Base-by-base conservation (phyloP, 78 protist species). In the Speleostelium caveatum region DNA sequence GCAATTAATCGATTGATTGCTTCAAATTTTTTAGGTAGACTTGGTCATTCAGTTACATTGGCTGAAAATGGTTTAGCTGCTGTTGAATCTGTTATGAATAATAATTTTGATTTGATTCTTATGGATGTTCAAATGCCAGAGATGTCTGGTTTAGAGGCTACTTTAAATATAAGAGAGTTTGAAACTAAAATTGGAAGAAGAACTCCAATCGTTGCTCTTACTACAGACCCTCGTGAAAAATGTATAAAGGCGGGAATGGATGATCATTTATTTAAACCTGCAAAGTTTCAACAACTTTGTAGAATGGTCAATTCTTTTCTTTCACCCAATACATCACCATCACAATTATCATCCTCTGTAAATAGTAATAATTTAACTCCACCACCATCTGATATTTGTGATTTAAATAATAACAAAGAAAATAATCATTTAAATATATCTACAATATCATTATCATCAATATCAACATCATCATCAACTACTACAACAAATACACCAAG, bases 61-160 rank as follows among this genome's bases (percentile, higher is more conserved):
- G 90, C 78, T 19, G 73, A 83, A 38, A 69, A 83, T 83, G 90
- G 90, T 19, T 28, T 59, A 42, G 62, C 67, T 22, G 90, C 90
- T 22, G 53, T 58, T 17, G 55, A 83, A 12, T 38, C 24, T 0
- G 78, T 49, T 14, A 32, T 17, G 3, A n/a, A 12, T 3, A 35
- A 83, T n/a, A 28, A 30, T 8, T 83, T 30, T 26, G 90, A 83
- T 32, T 59, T 83, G 6, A 83, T 83, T 22, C 28, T 83, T 22
- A 83, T 83, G 90, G 90, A 83, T 32, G 90, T 83, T 16, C 45
- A 83, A 7, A 83, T 83, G 90, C 78, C 77, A 26, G 45, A 38
- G 14, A 83, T 83, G 90, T 49, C 28, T 39, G 90, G 90, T 21
- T 39, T 53, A 42, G 79, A 83, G 41, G 53, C 90, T 4, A 83